These are phyloP conservation scores for Cladosporium sp. DNA, from an alignment of 2,329 filamentous ascomycete genomes.

Conservation along the genomic window DNA sequence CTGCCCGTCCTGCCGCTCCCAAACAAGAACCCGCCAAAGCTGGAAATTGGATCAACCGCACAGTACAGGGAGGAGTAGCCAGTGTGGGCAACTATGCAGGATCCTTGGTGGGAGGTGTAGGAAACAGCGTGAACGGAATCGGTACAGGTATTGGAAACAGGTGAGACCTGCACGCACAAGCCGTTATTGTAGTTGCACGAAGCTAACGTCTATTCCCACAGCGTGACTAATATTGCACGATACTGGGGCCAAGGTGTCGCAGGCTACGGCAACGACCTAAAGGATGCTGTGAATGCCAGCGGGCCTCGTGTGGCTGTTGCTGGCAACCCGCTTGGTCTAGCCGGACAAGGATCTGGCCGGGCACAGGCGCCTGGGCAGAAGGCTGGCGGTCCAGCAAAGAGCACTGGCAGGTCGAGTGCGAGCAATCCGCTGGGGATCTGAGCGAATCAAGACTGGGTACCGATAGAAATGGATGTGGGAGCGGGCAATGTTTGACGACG, in stretches of 20 bases:
- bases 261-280: slow-evolving; percentile 48
- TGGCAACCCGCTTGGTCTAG: slow-evolving; percentile 44
- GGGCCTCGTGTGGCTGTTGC: slow-evolving; percentile 42
- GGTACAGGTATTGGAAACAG: slow-evolving; percentile 41
- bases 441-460: not conserved
- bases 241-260: slow-evolving; percentile 46
- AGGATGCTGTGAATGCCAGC: slow-evolving; percentile 43
- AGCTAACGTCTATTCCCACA: slow-evolving; percentile 16
- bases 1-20: slow-evolving; percentile 5
- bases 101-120: slow-evolving; percentile 40
- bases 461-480: not conserved
- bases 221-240: slow-evolving; percentile 42
- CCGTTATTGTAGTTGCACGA: not conserved
- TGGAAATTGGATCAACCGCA: slow-evolving; percentile 45
- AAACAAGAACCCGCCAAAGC: slow-evolving; percentile 9
- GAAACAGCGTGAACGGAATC: slow-evolving; percentile 44
- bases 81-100: slow-evolving; percentile 43
- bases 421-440: slow-evolving; percentile 42
- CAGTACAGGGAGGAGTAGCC: slow-evolving; percentile 39
- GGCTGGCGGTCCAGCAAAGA: slow-evolving; percentile 18
- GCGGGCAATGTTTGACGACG: not conserved
- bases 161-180: slow-evolving; percentile 24
- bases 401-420: slow-evolving; percentile 31
- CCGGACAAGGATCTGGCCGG: slow-evolving; percentile 30
- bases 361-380: slow-evolving; percentile 21